Conservation (phyloP, 257 asterid genomes). For the Plantago ovata region DNA sequence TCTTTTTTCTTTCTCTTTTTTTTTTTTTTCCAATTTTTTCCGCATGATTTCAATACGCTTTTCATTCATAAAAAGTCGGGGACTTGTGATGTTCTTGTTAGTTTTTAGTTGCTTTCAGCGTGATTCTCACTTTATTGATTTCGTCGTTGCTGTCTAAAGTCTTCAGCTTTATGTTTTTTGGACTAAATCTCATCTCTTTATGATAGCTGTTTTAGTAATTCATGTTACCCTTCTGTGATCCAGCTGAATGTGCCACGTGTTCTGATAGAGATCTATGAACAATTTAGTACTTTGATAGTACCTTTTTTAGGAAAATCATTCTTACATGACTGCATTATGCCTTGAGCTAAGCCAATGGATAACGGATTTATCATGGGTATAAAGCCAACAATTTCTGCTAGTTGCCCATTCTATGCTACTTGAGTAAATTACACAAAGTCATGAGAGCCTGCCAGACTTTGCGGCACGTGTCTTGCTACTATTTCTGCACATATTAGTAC, state of each 20-base stretch:
- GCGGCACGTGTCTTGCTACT: conserved; percentile 11
- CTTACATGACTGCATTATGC: background rate
- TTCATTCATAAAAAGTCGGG: conserved; percentile 13
- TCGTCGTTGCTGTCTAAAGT: background rate
- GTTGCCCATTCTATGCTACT: background rate
- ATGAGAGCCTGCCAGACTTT: conserved; percentile 3
- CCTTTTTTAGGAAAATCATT: too few relatives aligned
- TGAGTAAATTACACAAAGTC: background rate
- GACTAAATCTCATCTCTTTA: too few relatives aligned
- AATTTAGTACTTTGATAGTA: too few relatives aligned
- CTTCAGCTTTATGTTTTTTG: too few relatives aligned
- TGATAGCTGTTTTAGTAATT: too few relatives aligned
- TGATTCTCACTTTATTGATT: background rate
- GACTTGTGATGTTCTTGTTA: background rate
- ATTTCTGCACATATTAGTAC: conserved; percentile 3
- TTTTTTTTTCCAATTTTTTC: too few relatives aligned
- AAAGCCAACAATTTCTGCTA: background rate
- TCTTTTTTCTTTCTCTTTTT: too few relatives aligned
- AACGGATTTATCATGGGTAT: background rate
- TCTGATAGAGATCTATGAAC: too few relatives aligned
- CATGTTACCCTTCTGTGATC: too few relatives aligned
- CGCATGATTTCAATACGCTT: background rate
- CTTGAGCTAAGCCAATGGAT: conserved; percentile 4
- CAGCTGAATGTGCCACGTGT: too few relatives aligned
- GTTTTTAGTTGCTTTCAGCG: conserved; percentile 10